These are phyloP conservation scores for Fusarium virguliforme DNA, from an alignment of 2,329 filamentous ascomycete genomes.

Conservation along the genomic window DNA sequence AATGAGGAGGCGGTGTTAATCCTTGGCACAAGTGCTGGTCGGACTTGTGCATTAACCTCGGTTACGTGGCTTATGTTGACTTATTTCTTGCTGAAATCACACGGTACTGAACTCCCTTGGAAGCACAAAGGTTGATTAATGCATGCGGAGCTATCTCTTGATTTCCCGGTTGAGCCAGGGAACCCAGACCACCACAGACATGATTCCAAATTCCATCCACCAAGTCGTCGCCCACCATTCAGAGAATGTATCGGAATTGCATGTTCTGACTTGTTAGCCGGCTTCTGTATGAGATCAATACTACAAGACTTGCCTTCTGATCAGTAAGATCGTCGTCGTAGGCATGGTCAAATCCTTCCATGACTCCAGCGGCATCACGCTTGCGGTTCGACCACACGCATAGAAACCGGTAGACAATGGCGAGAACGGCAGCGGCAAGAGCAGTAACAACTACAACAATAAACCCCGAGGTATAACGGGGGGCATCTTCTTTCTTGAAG, in stretches of 20 bases:
- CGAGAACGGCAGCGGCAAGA: constrained; percentile 53
- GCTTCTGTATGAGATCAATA: accelerated
- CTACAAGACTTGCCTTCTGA: constrained; percentile 46
- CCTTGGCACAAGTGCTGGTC: neutral
- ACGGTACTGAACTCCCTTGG: neutral
- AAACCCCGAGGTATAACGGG: constrained; percentile 58
- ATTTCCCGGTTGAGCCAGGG: neutral
- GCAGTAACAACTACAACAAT: constrained; percentile 57
- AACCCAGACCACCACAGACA: neutral
- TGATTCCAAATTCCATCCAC: neutral
- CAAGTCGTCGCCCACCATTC: neutral
- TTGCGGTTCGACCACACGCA: constrained; percentile 62
- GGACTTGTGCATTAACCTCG: constrained; percentile 1
- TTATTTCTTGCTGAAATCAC: neutral
- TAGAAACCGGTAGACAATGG: constrained; percentile 61
- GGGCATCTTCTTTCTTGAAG: constrained; percentile 60
- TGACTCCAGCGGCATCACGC: constrained; percentile 60
- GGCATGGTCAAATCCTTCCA: constrained; percentile 67
- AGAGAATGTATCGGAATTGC: constrained; percentile 44
- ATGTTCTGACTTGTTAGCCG: constrained; percentile 29
- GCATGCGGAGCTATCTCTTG: neutral
- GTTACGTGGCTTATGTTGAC: neutral
- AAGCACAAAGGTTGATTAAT: constrained; percentile 1
- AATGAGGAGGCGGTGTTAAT: neutral
- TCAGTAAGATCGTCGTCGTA: constrained; percentile 69